Evolutionary conservation across 2,329 filamentous ascomycete species (phyloP).

Genomic region (Clonostachys rhizophaga): DNA sequence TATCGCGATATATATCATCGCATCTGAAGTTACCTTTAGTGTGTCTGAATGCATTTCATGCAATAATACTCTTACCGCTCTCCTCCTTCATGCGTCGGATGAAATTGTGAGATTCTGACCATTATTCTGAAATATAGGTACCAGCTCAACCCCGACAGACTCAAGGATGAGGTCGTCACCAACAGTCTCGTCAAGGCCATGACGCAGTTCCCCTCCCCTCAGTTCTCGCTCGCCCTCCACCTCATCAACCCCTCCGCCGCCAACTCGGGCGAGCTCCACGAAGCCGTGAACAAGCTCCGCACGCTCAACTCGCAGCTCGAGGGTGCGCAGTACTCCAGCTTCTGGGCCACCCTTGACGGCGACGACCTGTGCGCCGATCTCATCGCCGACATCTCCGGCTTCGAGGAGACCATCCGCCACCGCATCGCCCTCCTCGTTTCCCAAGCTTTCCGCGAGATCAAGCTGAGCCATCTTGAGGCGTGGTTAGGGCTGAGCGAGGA

Average conservation of each 20-base stretch:
- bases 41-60: constrained; percentile 4
- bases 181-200: constrained; percentile 98
- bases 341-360: constrained; percentile 89
- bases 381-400: constrained; percentile 88
- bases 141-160: constrained; percentile 98
- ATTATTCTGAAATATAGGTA: constrained; percentile 55
- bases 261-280: constrained; percentile 68
- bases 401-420: constrained; percentile 89
- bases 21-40: constrained; percentile 59
- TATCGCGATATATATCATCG: constrained; percentile 28
- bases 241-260: constrained; percentile 79
- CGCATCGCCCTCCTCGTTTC: constrained; percentile 85
- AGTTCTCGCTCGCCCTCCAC: constrained; percentile 91
- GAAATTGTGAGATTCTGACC: neutral
- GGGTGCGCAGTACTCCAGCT: constrained; percentile 82
- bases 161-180: constrained; percentile 95
- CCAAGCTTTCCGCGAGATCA: constrained; percentile 72
- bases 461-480: constrained; percentile 62
- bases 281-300: constrained; percentile 86
- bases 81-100: neutral
- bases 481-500: constrained; percentile 72
- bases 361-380: constrained; percentile 96
- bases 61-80: neutral
- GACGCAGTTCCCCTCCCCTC: constrained; percentile 92
- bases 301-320: constrained; percentile 83